phyloP scores from a whole-genome alignment of 2,329 filamentous ascomycete genomes.

The Diplodia seriata region DNA sequence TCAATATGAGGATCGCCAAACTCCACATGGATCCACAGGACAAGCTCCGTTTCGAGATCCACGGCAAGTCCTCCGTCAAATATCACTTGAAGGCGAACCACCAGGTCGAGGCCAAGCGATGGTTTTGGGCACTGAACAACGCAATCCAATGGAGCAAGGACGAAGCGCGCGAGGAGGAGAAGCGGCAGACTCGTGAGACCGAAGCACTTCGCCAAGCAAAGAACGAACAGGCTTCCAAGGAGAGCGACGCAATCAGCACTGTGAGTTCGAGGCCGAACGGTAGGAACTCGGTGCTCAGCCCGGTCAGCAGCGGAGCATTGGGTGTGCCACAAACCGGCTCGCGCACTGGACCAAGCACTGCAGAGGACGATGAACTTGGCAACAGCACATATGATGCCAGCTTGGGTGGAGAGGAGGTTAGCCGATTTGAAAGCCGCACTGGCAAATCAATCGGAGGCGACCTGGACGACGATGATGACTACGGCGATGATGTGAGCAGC shows the following conservation, averaged over 20 bases:
- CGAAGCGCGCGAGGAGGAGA: conserved; percentile 89
- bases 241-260: conserved; percentile 52
- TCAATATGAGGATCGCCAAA: conserved; percentile 97
- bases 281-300: conserved; percentile 30
- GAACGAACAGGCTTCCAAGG: conserved; percentile 67
- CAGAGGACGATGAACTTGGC: conserved; percentile 61
- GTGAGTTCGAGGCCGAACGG: conserved; percentile 43
- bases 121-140: conserved; percentile 99
- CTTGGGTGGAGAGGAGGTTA: conserved; percentile 61
- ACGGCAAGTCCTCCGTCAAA: conserved; percentile 97
- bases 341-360: conserved; percentile 54
- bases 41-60: conserved; percentile 97
- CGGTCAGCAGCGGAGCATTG: conserved; percentile 8
- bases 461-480: conserved; percentile 68
- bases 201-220: conserved; percentile 81
- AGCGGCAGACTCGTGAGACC: conserved; percentile 73
- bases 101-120: conserved; percentile 95
- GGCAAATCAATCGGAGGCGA: conserved; percentile 65
- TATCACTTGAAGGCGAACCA: conserved; percentile 98
- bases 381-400: conserved; percentile 66
- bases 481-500: conserved; percentile 80
- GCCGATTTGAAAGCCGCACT: conserved; percentile 57
- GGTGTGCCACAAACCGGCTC: conserved; percentile 35
- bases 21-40: conserved; percentile 96
- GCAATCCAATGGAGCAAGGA: conserved; percentile 99